Evolutionary conservation across 2,329 filamentous ascomycete genomes (phyloP).

Genomic region (Pezicula neosporulosa): DNA sequence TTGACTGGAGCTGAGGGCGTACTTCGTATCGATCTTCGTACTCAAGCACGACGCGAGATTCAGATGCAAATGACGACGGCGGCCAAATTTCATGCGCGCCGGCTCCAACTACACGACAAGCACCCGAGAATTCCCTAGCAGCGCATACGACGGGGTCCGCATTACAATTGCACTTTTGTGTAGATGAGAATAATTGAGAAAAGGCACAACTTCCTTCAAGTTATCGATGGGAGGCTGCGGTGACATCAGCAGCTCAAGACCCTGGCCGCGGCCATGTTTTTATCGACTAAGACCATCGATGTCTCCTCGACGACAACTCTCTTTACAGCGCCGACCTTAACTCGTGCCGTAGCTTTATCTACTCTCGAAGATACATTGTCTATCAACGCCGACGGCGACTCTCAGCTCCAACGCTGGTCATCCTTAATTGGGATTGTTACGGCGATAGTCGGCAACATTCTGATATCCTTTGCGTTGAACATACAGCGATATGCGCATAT

Average conservation of each 20-base stretch:
- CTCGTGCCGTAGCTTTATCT: slow-evolving; percentile 1
- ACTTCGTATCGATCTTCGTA: not conserved
- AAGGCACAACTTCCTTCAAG: not conserved
- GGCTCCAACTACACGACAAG: not conserved
- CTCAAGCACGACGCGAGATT: too few species aligned
- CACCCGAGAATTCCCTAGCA: not conserved
- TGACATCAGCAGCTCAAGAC: slow-evolving; percentile 11
- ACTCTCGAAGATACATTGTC: not conserved
- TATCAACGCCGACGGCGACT: slow-evolving; percentile 34
- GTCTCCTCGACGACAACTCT: slow-evolving; percentile 6
- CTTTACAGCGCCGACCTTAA: slow-evolving; percentile 5
- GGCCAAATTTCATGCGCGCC: not conserved
- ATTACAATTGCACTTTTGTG: slow-evolving; percentile 3
- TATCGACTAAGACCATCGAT: slow-evolving; percentile 15
- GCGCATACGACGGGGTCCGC: not conserved
- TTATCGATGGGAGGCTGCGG: slow-evolving; percentile 13
- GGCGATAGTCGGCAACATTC: slow-evolving; percentile 85
- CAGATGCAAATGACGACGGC: too few species aligned
- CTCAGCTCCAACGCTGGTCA: slow-evolving; percentile 70
- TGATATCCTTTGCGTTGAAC: slow-evolving; percentile 94
- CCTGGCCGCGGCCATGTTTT: slow-evolving; percentile 23
- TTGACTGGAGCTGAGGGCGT: not conserved
- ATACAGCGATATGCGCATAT: slow-evolving; percentile 96
- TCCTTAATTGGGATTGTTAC: slow-evolving; percentile 93
- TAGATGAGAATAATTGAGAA: slow-evolving; percentile 1